phyloP scores from a whole-genome alignment of 2,329 filamentous ascomycete species.

The Thielaviopsis punctulata region DNA sequence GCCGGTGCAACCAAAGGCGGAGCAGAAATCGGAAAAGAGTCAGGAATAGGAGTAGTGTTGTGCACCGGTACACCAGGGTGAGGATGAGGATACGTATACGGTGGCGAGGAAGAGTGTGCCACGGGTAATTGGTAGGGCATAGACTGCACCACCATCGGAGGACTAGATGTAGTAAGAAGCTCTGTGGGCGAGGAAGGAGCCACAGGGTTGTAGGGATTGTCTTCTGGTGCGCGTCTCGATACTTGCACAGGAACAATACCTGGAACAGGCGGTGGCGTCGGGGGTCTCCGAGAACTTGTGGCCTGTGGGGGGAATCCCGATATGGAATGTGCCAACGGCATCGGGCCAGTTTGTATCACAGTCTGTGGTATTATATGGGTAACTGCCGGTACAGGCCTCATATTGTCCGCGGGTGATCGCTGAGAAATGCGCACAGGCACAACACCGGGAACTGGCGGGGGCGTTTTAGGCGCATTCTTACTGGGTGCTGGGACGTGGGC shows the following conservation, averaged over 20 bases:
- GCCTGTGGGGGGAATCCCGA: background rate
- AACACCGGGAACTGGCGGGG: conserved; percentile 3
- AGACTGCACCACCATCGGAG: background rate
- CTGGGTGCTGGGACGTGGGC: background rate
- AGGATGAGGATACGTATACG: background rate
- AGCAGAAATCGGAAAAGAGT: background rate
- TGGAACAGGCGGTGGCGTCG: background rate
- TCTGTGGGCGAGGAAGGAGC: background rate
- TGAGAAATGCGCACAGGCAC: conserved; percentile 1
- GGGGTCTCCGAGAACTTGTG: background rate
- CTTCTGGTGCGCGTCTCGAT: background rate
- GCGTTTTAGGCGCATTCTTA: background rate
- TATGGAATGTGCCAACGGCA: background rate
- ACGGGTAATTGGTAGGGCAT: background rate
- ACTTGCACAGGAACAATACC: background rate
- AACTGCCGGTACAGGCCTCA: background rate
- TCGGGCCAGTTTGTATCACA: background rate
- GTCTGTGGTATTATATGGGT: background rate
- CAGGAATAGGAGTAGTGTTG: background rate
- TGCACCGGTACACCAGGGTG: background rate
- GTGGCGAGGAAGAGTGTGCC: background rate
- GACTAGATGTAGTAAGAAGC: background rate
- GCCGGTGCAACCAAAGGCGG: background rate
- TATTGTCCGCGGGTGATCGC: background rate
- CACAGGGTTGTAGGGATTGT: background rate